phyloP scores from a whole-genome alignment of 2,329 filamentous ascomycete species.

The Neobulgaria alba region DNA sequence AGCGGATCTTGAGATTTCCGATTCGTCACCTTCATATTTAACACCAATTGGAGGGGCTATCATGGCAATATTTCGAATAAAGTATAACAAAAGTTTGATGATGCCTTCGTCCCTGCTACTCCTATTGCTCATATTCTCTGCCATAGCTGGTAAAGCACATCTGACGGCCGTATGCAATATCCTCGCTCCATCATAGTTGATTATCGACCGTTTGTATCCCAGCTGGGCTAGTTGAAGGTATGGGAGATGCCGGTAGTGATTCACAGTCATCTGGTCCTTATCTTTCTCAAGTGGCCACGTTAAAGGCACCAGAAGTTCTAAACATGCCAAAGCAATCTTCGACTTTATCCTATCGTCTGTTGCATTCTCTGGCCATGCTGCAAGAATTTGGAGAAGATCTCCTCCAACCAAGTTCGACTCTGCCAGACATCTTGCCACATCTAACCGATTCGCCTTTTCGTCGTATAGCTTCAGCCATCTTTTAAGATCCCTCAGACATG shows the following conservation, averaged over 20 bases:
- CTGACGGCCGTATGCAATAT: constrained; percentile 77
- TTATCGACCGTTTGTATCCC: constrained; percentile 78
- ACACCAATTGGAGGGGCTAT: constrained; percentile 67
- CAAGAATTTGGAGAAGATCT: constrained; percentile 83
- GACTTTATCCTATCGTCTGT: constrained; percentile 67
- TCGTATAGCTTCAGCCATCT: constrained; percentile 94
- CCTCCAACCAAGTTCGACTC: constrained; percentile 88
- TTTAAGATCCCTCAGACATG: constrained; percentile 86
- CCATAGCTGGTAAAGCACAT: constrained; percentile 78
- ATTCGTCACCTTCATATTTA: constrained; percentile 77
- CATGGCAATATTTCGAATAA: constrained; percentile 80
- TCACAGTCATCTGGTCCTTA: constrained; percentile 73
- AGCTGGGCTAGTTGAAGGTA: constrained; percentile 84
- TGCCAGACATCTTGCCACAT: constrained; percentile 85
- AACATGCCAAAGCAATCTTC: constrained; percentile 72
- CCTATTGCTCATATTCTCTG: constrained; percentile 65
- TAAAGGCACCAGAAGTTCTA: constrained; percentile 84
- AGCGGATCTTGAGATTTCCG: constrained; percentile 78
- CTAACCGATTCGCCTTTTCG: constrained; percentile 85
- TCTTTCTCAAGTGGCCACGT: constrained; percentile 89
- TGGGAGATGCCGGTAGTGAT: constrained; percentile 85
- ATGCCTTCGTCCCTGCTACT: constrained; percentile 78
- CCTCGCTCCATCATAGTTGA: constrained; percentile 70
- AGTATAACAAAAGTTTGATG: constrained; percentile 82
- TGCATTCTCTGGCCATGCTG: constrained; percentile 66